Conservation (phyloP, 139 green algal genomes). For the Haematococcus lacustris region DNA sequence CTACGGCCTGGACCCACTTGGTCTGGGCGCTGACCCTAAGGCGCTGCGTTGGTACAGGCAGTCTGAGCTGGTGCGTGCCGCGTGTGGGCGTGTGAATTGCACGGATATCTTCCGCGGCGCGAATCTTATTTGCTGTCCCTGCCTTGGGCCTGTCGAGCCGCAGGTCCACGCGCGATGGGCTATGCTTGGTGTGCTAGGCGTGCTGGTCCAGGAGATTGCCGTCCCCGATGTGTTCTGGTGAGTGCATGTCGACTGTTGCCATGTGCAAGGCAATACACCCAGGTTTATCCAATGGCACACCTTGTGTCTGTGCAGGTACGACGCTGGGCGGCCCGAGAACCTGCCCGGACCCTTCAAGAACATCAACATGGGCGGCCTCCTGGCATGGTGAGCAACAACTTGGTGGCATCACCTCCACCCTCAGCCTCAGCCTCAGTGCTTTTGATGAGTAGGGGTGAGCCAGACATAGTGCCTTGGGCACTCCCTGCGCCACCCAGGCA, state of each 20-base stretch:
- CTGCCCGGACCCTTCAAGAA: slow-evolving; percentile 70
- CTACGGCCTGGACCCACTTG: slow-evolving; percentile 67
- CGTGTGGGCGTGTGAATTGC: not conserved
- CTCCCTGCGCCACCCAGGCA: too few species aligned
- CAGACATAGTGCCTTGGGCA: too few species aligned
- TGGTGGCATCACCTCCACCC: too few species aligned
- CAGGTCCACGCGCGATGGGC: slow-evolving; percentile 46
- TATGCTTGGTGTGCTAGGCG: slow-evolving; percentile 61
- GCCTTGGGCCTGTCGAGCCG: too few species aligned
- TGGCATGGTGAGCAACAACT: too few species aligned
- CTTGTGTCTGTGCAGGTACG: slow-evolving; percentile 27
- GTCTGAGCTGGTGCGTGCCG: slow-evolving; percentile 62
- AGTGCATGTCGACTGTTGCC: not conserved
- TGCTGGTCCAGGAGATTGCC: slow-evolving; percentile 58
- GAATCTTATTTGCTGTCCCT: too few species aligned
- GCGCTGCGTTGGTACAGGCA: slow-evolving; percentile 76
- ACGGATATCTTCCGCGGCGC: too few species aligned
- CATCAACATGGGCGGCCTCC: slow-evolving; percentile 64
- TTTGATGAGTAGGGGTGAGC: too few species aligned
- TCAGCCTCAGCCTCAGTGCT: too few species aligned
- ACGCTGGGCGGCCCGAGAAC: slow-evolving; percentile 61
- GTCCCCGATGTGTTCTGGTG: slow-evolving; percentile 49
- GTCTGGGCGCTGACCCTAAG: slow-evolving; percentile 53
- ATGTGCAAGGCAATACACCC: not conserved
- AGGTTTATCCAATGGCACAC: not conserved